Evolutionary conservation across 1,284 basidiomycete genomes (phyloP).

Genomic region (Pseudozyma sp.): DNA sequence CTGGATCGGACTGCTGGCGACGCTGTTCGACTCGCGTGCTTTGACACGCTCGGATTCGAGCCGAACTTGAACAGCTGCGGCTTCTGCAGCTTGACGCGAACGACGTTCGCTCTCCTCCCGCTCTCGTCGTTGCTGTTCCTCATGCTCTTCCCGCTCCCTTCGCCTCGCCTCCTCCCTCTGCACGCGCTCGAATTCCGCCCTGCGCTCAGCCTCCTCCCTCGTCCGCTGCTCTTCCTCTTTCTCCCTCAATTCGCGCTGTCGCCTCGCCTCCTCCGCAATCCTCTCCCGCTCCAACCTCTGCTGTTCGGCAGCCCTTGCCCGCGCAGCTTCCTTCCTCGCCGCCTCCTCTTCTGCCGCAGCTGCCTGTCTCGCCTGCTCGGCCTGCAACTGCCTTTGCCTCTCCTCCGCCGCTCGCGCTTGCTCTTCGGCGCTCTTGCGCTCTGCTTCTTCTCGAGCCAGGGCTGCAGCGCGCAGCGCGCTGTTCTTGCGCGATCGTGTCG

Average conservation of each 20-base stretch:
- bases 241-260: conserved; percentile 29
- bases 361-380: conserved; percentile 27
- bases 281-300: conserved; percentile 39
- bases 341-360: conserved; percentile 32
- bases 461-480: conserved; percentile 49
- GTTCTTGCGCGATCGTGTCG: conserved; percentile 41
- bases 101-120: conserved; percentile 8
- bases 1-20: conserved; percentile 9
- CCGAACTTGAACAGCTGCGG: conserved; percentile 7
- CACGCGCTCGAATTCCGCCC: conserved; percentile 19
- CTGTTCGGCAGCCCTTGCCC: conserved; percentile 19
- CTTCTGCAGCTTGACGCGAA: conserved; percentile 19
- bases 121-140: conserved; percentile 2
- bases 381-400: conserved; percentile 17
- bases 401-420: conserved; percentile 36
- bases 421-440: conserved; percentile 33
- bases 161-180: conserved; percentile 22
- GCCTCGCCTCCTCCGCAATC: conserved; percentile 28
- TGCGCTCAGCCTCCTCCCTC: conserved; percentile 20
- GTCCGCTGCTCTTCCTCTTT: conserved; percentile 29
- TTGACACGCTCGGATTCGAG: conserved; percentile 2
- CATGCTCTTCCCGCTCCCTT: conserved; percentile 1
- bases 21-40: conserved; percentile 6
- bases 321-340: conserved; percentile 11
- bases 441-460: conserved; percentile 41